These are phyloP conservation scores for Elaeagnus macrophylla DNA, from an alignment of 306 rosid genomes.

Conservation along the genomic window DNA sequence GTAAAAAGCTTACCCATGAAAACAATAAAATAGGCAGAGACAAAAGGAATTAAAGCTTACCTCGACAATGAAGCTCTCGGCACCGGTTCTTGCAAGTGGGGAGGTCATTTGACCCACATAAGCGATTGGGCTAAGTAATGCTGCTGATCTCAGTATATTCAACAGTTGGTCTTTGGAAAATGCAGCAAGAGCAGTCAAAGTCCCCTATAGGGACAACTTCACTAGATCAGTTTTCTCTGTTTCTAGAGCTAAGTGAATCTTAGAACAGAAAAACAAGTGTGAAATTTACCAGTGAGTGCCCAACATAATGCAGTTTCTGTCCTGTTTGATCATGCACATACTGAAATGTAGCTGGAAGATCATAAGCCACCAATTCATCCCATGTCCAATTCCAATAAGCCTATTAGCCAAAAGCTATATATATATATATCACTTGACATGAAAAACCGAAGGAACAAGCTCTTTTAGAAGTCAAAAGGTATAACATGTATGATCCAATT, in stretches of 20 bases:
- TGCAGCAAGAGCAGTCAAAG: conserved; percentile 68
- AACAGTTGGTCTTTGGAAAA: conserved; percentile 47
- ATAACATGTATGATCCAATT: not conserved
- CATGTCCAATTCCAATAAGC: conserved; percentile 83
- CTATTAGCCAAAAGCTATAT: conserved; percentile 21
- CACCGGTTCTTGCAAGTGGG: conserved; percentile 52
- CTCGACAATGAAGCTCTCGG: conserved; percentile 58
- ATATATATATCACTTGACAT: too few relatives aligned
- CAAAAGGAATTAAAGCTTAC: conserved; percentile 18
- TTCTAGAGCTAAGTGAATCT: not conserved
- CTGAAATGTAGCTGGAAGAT: conserved; percentile 63
- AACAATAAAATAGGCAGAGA: not conserved
- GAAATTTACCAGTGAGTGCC: conserved; percentile 69
- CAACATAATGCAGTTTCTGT: conserved; percentile 65
- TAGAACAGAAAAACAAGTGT: not conserved
- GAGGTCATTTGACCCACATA: conserved; percentile 60
- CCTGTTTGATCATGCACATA: conserved; percentile 60
- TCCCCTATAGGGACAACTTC: conserved; percentile 41
- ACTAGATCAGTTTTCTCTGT: too few relatives aligned
- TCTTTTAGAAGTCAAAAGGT: not conserved
- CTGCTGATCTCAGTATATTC: conserved; percentile 54
- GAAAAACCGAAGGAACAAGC: not conserved
- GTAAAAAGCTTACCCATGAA: conserved; percentile 10
- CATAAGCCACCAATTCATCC: conserved; percentile 82
- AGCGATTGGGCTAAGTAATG: conserved; percentile 77